Evolutionary conservation across 2,329 filamentous ascomycete species (phyloP), one percentile per base, ranked within the genome.

Genomic region (Scedosporium minutisporum): DNA sequence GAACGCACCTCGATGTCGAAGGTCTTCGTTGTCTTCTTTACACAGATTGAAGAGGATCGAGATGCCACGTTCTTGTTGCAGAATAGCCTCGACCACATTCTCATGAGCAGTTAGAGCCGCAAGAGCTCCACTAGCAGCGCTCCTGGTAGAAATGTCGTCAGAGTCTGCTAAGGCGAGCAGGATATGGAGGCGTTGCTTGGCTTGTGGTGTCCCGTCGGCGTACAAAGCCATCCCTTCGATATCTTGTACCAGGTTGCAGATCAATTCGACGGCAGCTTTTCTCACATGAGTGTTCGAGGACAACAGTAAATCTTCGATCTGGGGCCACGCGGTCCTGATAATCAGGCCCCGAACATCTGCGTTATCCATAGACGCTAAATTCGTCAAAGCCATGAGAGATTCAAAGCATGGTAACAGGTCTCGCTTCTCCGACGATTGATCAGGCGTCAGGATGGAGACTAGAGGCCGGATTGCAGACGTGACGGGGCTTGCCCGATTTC

Each of bases 361-460:
- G 64, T 88, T 82, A 61, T 93, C 88, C 12, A 87, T 84, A 0
- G 91, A 96, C 0, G 93, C 95, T 6, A 99, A 83, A 68, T 99
- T 99, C 0, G 95, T 97, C 42, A 99, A 83, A 0, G 95, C 93
- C 73, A 97, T 88, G 7, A 99, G 82, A 0, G 89, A 83, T 74
- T 99, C 95, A 68, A 97, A 99, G 0, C 89, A 87, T 0, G 95
- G 92, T 0, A 99, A 82, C 14, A 97, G 83, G 72, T 96, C 90
- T 60, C 88, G 84, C 1, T 84, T 84, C 57, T 87, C 84, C 2
- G 81, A 78, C 1, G 78, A 77, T 4, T 86, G 82, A 60, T 89
- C 85, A 5, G 86, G 83, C 0, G 83, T 77, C 16, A 97, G 81
- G 62, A 97, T 88, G 21, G 85, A 86, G 6, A 89, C 75, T 1